These are phyloP conservation scores for Boletus smithii DNA, from an alignment of 1,284 basidiomycete species.

Conservation along the genomic window DNA sequence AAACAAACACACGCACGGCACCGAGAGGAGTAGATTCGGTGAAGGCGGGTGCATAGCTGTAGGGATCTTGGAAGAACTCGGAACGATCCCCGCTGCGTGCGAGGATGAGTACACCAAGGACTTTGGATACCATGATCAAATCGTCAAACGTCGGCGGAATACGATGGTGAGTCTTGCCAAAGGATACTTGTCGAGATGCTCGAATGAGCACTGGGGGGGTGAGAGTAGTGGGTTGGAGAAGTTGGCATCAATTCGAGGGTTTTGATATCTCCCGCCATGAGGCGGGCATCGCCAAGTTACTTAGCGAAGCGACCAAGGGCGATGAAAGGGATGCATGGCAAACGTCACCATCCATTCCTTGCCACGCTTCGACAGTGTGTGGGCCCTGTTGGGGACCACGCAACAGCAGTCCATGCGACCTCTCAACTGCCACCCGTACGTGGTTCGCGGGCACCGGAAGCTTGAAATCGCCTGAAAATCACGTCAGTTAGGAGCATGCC, in stretches of 20 bases:
- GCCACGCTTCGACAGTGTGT: conserved; percentile 30
- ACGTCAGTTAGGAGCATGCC: conserved; percentile 25
- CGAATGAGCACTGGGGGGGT: conserved; percentile 1
- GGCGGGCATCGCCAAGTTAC: conserved; percentile 32
- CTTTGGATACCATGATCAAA: conserved; percentile 48
- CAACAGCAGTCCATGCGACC: conserved; percentile 14
- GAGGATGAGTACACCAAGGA: conserved; percentile 78
- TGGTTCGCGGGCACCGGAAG: conserved; percentile 26
- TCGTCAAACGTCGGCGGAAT: conserved; percentile 14
- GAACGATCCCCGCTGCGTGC: conserved; percentile 80
- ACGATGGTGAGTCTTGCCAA: neutral
- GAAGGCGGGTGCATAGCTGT: conserved; percentile 64
- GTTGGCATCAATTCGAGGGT: conserved; percentile 17
- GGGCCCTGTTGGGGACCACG: conserved; percentile 15
- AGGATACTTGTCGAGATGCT: neutral
- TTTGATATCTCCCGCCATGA: conserved; percentile 33
- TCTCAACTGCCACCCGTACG: conserved; percentile 26
- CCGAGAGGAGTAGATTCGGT: conserved; percentile 83
- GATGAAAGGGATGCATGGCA: conserved; percentile 23
- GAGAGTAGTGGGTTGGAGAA: conserved; percentile 10
- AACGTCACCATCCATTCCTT: conserved; percentile 29
- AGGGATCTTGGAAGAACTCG: conserved; percentile 68
- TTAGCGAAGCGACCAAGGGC: conserved; percentile 30
- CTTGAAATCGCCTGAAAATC: conserved; percentile 22
- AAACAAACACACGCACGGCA: conserved; percentile 58